A percentile compares a stretch with the other conserved stretches of the same genome.
These are phyloP conservation scores for Fusarium siculi DNA, from an alignment of 2,329 filamentous ascomycete genomes.

Conservation along the genomic window DNA sequence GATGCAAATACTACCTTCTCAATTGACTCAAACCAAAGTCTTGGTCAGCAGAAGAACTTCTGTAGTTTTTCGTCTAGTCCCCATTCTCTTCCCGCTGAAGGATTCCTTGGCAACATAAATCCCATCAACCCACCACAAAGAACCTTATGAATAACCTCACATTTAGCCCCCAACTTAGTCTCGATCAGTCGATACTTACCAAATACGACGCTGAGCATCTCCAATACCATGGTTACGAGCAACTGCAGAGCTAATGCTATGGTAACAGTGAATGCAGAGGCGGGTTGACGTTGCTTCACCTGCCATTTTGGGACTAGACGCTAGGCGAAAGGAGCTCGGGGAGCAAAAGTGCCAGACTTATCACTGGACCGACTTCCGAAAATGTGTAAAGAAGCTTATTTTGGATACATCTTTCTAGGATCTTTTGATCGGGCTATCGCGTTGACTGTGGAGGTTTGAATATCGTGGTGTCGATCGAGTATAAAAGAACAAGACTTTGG, in stretches of 20 bases:
- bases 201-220: background rate
- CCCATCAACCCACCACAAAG: background rate
- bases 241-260: background rate
- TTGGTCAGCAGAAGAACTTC: slow-evolving; percentile 5
- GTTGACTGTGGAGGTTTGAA: background rate
- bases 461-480: background rate
- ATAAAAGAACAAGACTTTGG: background rate
- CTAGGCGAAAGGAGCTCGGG: background rate
- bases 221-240: background rate
- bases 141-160: background rate
- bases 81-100: background rate
- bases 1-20: background rate
- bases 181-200: slow-evolving; percentile 8
- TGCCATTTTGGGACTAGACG: background rate
- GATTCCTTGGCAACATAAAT: slow-evolving; percentile 3
- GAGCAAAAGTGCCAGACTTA: slow-evolving; percentile 21
- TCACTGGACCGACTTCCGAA: slow-evolving; percentile 17
- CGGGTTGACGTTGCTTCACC: background rate
- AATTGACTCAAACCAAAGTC: background rate
- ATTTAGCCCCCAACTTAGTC: background rate
- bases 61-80: background rate
- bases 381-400: background rate
- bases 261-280: background rate
- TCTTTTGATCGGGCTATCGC: slow-evolving; percentile 16
- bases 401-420: background rate